These are phyloP conservation scores for Uromyces viciae-fabae DNA, from an alignment of 1,284 basidiomycete genomes.

Conservation along the genomic window DNA sequence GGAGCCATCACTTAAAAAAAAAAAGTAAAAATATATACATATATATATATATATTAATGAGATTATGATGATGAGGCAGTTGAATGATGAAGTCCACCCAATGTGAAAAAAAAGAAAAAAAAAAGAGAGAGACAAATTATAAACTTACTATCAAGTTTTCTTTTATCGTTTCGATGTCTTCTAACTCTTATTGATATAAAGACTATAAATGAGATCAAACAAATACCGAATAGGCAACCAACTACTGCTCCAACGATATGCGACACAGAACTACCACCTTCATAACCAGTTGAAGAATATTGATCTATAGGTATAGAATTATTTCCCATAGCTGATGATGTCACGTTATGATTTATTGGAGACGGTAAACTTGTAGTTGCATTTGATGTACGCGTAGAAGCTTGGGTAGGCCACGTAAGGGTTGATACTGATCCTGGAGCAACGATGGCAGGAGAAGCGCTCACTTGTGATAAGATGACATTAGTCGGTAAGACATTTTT, in stretches of 20 bases:
- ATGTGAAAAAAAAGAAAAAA: background rate
- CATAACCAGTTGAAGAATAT: background rate
- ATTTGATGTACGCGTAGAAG: background rate
- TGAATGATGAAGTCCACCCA: background rate
- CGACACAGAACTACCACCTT: background rate
- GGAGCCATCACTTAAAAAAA: slow-evolving; percentile 22
- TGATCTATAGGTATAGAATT: background rate
- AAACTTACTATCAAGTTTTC: slow-evolving; percentile 11
- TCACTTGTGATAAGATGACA: too few species aligned
- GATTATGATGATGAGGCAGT: too few species aligned
- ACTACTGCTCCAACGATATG: background rate
- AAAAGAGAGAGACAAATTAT: background rate
- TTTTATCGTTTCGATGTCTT: slow-evolving; percentile 3
- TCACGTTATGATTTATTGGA: background rate
- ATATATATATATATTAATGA: too few species aligned
- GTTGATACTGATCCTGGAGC: background rate
- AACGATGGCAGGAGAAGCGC: too few species aligned
- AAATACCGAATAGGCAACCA: background rate
- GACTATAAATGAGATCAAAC: background rate
- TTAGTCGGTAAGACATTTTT: too few species aligned
- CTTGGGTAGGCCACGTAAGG: background rate
- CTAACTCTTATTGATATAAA: background rate
- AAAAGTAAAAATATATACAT: too few species aligned
- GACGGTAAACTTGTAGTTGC: background rate
- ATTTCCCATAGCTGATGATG: too few species aligned